These are phyloP conservation scores for Echium plantagineum DNA, from an alignment of 257 asterid species.

Conservation along the genomic window DNA sequence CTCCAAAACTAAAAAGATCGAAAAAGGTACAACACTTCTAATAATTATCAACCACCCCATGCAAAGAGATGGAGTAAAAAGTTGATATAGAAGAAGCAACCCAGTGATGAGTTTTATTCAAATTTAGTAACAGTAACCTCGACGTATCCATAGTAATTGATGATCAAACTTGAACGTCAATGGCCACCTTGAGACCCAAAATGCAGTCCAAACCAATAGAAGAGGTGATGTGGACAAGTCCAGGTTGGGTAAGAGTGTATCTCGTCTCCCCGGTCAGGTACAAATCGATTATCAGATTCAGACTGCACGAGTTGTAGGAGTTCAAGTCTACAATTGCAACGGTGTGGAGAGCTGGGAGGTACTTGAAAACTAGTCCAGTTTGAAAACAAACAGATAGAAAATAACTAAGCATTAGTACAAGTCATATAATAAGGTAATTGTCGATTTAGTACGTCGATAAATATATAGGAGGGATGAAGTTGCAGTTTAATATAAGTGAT, in stretches of 20 bases:
- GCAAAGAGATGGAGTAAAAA: not conserved
- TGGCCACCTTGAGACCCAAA: not conserved
- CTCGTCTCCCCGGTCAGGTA: not conserved
- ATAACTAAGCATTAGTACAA: no score
- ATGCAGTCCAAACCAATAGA: not conserved
- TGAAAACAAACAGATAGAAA: no score
- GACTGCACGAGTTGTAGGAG: not conserved
- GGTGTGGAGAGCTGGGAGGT: not conserved
- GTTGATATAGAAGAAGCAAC: not conserved
- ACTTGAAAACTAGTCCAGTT: not conserved
- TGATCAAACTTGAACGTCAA: not conserved
- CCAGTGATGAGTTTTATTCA: not conserved
- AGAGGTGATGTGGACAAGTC: not conserved
- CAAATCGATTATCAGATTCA: not conserved
- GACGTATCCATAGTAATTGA: not conserved
- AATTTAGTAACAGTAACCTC: not conserved
- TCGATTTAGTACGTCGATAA: no score
- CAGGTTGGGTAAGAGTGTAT: not conserved
- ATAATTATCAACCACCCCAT: not conserved
- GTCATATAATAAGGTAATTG: no score
- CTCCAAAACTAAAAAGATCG: not conserved
- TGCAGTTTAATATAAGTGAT: no score
- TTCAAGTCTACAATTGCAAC: not conserved
- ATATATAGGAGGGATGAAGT: no score
- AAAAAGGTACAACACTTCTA: not conserved